Base-by-base conservation (phyloP, 1,284 basidiomycete genomes). In the Nidula niveotomentosa region DNA sequence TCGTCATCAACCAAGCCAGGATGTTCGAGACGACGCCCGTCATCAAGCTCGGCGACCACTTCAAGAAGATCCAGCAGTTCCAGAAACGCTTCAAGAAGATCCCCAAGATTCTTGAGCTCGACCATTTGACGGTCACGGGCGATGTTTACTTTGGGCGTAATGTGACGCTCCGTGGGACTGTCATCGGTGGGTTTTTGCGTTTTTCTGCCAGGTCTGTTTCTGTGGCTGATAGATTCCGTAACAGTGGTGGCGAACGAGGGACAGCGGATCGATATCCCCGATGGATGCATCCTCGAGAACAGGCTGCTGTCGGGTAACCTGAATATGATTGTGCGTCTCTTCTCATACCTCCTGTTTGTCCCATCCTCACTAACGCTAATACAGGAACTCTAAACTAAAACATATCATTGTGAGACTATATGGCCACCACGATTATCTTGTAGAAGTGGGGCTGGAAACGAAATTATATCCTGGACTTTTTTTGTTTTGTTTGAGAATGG, bases 71-170 rank as follows among this genome's bases (percentile, higher is more conserved):
- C 54, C 90, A 93, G 65, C 89, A 95, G 71, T 98, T 98, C 85
- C 94, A 98, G 79, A 96, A 95, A 76, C 84, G 94, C 49, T 96
- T 96, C 89, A 97, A 96, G 85, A 93, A 90, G 74, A 96, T 98
- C 64, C 96, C 96, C 51, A 90, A 90, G 72, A 93, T 96, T 62
- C 78, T 93, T 60, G 96, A 97, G 73, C 83, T 98, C 55, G 96
- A 98, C 76, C 96, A 98, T 74, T 80, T 98, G 68, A 99, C 96
- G 4, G 94, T 99, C 51, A 93, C 93, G 56, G 96, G 96, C 36
- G 96, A 98, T 71, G 95, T 99, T 10, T 90, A 90, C 76, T 98
- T 99, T 71, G 96, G 96, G 47, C 86, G 94, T 64, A 93, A 94
- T 69, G 92, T 98, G 52, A 93, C 90, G 13, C 79, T 95, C 53